Base-by-base conservation (phyloP, 768 basidiomycete species). In the Rhodotorula taiwanensis region DNA sequence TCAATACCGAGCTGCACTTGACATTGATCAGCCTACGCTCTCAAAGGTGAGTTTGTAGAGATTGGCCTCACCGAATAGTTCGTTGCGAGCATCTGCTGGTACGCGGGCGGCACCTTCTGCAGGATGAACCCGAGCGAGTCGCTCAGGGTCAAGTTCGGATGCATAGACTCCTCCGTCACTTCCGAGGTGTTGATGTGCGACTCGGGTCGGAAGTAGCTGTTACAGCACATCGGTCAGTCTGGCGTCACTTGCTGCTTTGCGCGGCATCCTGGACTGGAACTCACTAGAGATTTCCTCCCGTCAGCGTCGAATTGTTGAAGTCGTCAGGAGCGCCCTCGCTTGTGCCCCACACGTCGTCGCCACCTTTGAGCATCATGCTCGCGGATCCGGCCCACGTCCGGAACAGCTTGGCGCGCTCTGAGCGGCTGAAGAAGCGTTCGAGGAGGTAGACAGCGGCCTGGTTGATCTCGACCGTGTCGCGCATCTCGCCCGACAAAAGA, bases 401-500 rank as follows among this genome's bases (percentile, higher is more conserved):
- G 79, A 99, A 97, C 16, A 99, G 80, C 54, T 83, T 84, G 62
- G 88, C 88, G 1, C 94, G 82, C 75, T 99, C 95, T 48, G 81
- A 84, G 43, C 89, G 80, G 1, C 89, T 92, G 75, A 99, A 97
- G 79, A 95, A 93, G 70, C 89, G 77, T 57, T 79, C 78, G n/a
- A 79, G 72, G 2, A 78, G 72, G 72, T 76, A 79, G 8, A 75
- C 83, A 21, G 86, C 88, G 20, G 85, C 87, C 20, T 86, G 86
- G 72, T 86, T 84, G 77, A 92, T 80, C 72, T 89, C 84, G 8
- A 90, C 63, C 30, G 62, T 67, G 41, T 67, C 69, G 74, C 86
- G 86, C 85, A 97, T 95, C 76, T 98, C 94, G 16, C 94, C 94
- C 0, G 89, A 91, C 44, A 97, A 78, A 74, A 97, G 89, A 0